phyloP scores from a whole-genome alignment of 164 flowering plant genomes.

The Chloranthus sessilifolius region DNA sequence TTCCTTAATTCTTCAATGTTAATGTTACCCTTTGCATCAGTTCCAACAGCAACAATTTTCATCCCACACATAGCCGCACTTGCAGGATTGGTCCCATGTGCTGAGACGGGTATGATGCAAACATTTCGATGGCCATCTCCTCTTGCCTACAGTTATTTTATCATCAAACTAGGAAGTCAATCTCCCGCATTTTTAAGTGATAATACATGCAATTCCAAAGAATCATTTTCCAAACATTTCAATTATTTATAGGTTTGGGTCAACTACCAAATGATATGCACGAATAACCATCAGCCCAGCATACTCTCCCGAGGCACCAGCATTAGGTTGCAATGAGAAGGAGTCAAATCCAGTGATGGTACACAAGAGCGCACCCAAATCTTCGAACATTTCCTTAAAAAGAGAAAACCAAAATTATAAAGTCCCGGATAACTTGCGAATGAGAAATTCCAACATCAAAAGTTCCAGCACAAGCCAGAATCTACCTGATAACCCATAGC shows the following conservation, averaged over 20 bases:
- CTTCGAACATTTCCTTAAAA: constrained; percentile 80
- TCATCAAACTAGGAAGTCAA: not conserved
- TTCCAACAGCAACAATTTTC: constrained; percentile 93
- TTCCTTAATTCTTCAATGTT: constrained; percentile 82
- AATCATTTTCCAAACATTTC: not conserved
- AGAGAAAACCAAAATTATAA: constrained; percentile 4
- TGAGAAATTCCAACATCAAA: not conserved
- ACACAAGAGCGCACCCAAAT: constrained; percentile 81
- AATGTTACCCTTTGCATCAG: constrained; percentile 98
- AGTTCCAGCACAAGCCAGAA: not conserved
- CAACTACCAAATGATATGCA: constrained; percentile 84
- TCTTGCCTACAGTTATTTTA: constrained; percentile 52
- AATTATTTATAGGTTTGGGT: not conserved
- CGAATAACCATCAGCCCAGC: constrained; percentile 99
- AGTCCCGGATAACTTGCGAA: not conserved
- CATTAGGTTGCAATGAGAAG: constrained; percentile 98
- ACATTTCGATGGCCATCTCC: constrained; percentile 93
- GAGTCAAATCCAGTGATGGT: constrained; percentile 97
- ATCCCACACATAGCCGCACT: constrained; percentile 99
- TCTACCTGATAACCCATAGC: constrained; percentile 87
- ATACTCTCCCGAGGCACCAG: constrained; percentile 99
- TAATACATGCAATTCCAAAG: not conserved
- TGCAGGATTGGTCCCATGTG: constrained; percentile 99
- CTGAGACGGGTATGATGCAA: constrained; percentile 97
- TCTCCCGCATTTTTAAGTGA: not conserved